Base-by-base conservation (phyloP, 352 stramenopile genomes). In the Pythium pyrilobum region DNA sequence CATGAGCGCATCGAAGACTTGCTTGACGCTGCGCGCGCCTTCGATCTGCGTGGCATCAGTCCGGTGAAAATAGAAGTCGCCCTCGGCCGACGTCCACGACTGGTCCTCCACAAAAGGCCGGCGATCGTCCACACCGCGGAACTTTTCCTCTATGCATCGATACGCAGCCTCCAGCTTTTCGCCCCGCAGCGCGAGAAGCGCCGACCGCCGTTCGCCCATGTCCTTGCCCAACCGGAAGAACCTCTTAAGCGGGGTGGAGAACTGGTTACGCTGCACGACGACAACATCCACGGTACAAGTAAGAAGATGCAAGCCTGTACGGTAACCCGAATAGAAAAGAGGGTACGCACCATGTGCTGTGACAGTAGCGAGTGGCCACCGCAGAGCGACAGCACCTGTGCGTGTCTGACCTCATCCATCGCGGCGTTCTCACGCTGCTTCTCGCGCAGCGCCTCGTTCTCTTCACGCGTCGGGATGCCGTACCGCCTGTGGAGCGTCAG, bases 1-100 rank as follows among this genome's bases (percentile, higher is more conserved):
- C 13, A 71, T 45, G 6, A 81, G 52, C 11, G 68, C 63, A 11
- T 87, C 74, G 31, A 69, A 85, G 16, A 84, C 72, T 31, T 84
- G 58, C 20, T 66, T 67, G 23, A 83, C 59, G 3, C 67, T 81
- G 25, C 62, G 39, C 0, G 71, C 64, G 10, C 63, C 59, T 13
- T 69, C 66, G 46, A 87, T 81, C 23, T 70, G 69, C 15, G 66
- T 57, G 37, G 79, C 45, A 28, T 81, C 64, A 34, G 65, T 67
- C 25, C 51, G 38, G 8, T 29, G 33, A 21, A 49, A 44, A n/a
- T 31, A 46, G 12, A 51, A 62, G 16, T 66, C 42, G n/a, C 52
- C 52, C 4, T 28, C 2, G 11, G 24, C 34, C 0, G 49, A 32
- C 7, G 31, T 47, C 34, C 41, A 45, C 11, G 32, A 54, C 1